A percentile compares a stretch with the other conserved stretches of the same genome.
These are phyloP conservation scores for Escallonia herrerae DNA, from an alignment of 129 eudicot genomes.

Conservation along the genomic window DNA sequence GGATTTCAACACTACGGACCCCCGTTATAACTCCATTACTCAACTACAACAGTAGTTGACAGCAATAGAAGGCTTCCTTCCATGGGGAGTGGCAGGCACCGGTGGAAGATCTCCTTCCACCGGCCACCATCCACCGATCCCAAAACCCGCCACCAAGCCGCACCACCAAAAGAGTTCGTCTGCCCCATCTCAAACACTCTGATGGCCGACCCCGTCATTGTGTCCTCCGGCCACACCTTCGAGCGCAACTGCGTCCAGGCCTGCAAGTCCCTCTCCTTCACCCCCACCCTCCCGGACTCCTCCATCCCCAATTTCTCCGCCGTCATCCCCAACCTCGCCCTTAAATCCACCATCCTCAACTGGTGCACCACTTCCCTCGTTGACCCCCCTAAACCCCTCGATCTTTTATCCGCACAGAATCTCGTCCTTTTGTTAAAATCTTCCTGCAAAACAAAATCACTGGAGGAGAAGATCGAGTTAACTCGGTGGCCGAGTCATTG, in stretches of 20 bases:
- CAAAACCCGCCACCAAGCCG: conserved; percentile 7
- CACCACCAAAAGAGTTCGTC: conserved; percentile 39
- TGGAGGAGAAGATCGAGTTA: conserved; percentile 1
- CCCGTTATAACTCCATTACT: not conserved
- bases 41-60: too few relatives aligned
- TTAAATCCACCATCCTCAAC: conserved; percentile 60
- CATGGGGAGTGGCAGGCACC: conserved; percentile 55
- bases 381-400: conserved; percentile 36
- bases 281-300: conserved; percentile 27
- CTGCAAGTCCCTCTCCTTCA: conserved; percentile 41
- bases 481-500: conserved; percentile 19
- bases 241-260: conserved; percentile 65
- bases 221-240: conserved; percentile 79
- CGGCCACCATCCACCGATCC: conserved; percentile 22
- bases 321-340: conserved; percentile 74
- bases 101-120: conserved; percentile 57
- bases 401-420: conserved; percentile 29
- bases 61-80: too few relatives aligned
- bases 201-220: conserved; percentile 84
- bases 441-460: not conserved
- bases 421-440: conserved; percentile 18
- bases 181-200: conserved; percentile 56
- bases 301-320: conserved; percentile 54
- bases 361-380: conserved; percentile 30
- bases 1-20: not conserved